A percentile compares a stretch with the other conserved stretches of the same genome.
Conservation (phyloP, 176 grass and related monocot species). For the Elaeis guineensis region DNA sequence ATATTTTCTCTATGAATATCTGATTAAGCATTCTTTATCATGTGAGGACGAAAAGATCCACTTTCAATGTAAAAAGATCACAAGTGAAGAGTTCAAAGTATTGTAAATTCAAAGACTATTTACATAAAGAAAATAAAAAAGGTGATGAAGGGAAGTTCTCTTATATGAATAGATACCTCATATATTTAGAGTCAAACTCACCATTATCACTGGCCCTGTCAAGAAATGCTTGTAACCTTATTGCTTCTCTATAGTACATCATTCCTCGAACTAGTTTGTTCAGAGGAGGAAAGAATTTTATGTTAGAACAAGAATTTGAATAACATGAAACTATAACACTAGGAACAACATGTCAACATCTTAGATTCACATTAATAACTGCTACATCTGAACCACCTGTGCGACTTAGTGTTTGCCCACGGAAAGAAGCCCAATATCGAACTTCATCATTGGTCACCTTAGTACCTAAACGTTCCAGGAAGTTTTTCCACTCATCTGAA, state of each 20-base stretch:
- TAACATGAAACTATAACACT: no score
- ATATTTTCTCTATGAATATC: conserved; percentile 53
- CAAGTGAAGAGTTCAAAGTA: no score
- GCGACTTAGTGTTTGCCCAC: conserved; percentile 90
- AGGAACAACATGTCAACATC: no score
- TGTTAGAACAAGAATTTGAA: no score
- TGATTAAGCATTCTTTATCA: conserved; percentile 12
- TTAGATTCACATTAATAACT: no score
- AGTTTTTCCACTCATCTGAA: conserved; percentile 91
- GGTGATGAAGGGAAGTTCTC: neutral
- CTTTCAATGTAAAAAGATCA: no score
- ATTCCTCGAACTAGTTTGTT: conserved; percentile 74
- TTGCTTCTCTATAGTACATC: conserved; percentile 80
- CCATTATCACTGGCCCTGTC: conserved; percentile 69
- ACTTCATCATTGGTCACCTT: conserved; percentile 54
- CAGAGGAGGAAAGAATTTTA: conserved; percentile 7
- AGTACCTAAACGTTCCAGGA: conserved; percentile 51
- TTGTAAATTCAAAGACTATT: no score
- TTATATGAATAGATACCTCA: neutral
- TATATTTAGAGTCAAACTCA: conserved; percentile 7
- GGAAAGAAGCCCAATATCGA: conserved; percentile 88
- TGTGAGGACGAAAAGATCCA: no score
- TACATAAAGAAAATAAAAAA: conserved; percentile 8
- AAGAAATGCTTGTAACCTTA: conserved; percentile 71
- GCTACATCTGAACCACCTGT: conserved; percentile 42